Evolutionary conservation across 345 rosid genomes (phyloP), one percentile per base, ranked within the genome.

Genomic region (Stellera chamaejasme): DNA sequence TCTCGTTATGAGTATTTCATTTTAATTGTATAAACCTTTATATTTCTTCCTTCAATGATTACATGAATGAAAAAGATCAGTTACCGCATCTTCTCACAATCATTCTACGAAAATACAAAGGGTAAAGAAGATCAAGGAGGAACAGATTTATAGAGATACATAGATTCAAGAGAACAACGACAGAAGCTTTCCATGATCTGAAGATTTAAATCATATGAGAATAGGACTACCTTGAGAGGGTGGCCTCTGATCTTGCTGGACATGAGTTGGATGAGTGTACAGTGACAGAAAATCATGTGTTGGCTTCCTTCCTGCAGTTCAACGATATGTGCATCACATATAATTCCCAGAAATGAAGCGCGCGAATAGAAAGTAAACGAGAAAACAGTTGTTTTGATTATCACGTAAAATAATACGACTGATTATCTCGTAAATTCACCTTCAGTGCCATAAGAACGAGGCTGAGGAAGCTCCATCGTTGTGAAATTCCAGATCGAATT

Each of bases 221-320:
- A 54, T 47, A 10, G 36, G n/a, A 62, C 36, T 74, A 87, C 96
- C 96, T 77, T 80, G 96, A 80, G 90, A 75, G 67, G 88, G 65
- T 48, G 84, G 78, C 23, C 75, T 82, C 67, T 84, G 95, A 80
- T 93, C 90, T 79, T 81, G 82, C 43, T 74, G 95, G 71, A 61
- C 69, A 25, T 32, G 39, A 32, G 82, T 70, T 67, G 99, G 70
- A 77, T 82, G 91, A 68, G 76, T 80, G 90, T 82, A 77, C 68
- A 90, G 87, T 56, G 99, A 85, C 52, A 90, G 79, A 76, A 90
- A 90, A 75, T 93, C 96, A 45, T 83, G 92, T 26, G 85, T 80
- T 68, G 96, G 77, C 82, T 90, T 82, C 73, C 82, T 85, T 65
- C 92, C 97, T 93, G 89, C 23, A 19, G 23, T 19, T 39, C 26